Percentiles rank a stretch among this genome's conserved stretches.
Conservation (phyloP, 306 rosid genomes). For the Astragalus membranaceus region DNA sequence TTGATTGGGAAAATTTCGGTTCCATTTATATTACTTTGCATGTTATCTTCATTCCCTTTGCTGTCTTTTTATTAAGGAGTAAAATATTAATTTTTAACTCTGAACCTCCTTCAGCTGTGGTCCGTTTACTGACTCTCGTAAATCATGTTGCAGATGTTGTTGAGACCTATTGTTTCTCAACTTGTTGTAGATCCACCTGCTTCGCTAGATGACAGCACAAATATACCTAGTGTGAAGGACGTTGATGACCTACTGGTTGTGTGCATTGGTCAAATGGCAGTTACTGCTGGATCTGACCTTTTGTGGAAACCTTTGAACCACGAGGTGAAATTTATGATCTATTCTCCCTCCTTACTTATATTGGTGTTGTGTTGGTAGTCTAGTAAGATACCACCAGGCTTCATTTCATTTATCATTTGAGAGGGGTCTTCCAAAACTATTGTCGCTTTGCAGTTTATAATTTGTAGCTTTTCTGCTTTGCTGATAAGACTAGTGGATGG, state of each 20-base stretch:
- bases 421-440: neutral
- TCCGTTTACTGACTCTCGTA: constrained; percentile 12
- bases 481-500: neutral
- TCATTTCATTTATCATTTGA: neutral
- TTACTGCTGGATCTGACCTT: constrained; percentile 82
- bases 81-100: neutral
- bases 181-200: constrained; percentile 68
- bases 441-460: neutral
- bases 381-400: neutral
- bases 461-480: neutral
- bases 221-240: constrained; percentile 54
- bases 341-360: neutral
- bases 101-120: neutral
- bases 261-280: constrained; percentile 93
- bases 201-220: constrained; percentile 39
- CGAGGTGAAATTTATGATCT: constrained; percentile 45
- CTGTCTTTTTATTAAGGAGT: neutral
- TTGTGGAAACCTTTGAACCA: constrained; percentile 87
- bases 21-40: neutral
- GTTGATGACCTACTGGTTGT: constrained; percentile 74
- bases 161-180: constrained; percentile 83
- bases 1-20: neutral
- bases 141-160: constrained; percentile 51
- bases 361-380: neutral
- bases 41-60: constrained; percentile 9